Evolutionary conservation across 352 stramenopile species (phyloP).

Genomic region (Aphanomyces cochlioides): DNA sequence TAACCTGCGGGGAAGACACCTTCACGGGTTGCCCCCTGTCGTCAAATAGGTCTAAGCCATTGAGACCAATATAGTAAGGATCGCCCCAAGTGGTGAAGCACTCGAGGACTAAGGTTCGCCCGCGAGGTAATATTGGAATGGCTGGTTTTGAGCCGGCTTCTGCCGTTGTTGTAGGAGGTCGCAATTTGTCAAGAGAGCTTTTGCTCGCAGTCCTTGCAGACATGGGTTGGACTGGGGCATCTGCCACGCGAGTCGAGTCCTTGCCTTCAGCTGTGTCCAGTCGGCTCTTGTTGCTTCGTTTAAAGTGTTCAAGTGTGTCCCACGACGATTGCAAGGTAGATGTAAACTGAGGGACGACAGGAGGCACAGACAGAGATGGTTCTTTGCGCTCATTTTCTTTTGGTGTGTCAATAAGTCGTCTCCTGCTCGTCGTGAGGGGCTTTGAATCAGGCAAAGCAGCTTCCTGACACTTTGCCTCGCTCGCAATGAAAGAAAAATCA

Average conservation of each 20-base stretch:
- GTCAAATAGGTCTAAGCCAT: constrained; percentile 87
- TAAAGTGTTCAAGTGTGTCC: constrained; percentile 80
- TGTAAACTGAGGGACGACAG: not conserved
- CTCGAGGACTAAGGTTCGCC: constrained; percentile 58
- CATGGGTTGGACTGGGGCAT: not conserved
- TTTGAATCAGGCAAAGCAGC: too few relatives aligned
- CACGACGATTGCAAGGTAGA: constrained; percentile 37
- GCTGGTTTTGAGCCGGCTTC: not conserved
- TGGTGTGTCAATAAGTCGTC: too few relatives aligned
- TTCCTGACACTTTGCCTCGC: too few relatives aligned
- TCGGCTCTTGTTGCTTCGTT: constrained; percentile 62
- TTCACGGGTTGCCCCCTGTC: constrained; percentile 50
- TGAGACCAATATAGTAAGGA: constrained; percentile 85
- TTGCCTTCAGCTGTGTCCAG: constrained; percentile 30
- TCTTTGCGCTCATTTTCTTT: too few relatives aligned
- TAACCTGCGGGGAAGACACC: constrained; percentile 41
- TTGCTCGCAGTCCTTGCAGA: constrained; percentile 8
- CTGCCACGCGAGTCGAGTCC: too few relatives aligned
- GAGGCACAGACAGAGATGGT: not conserved
- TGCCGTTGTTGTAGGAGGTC: not conserved
- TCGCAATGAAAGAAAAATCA: too few relatives aligned
- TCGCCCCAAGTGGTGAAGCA: constrained; percentile 88
- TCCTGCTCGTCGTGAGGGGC: too few relatives aligned
- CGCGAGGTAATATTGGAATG: constrained; percentile 63
- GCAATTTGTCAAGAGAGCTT: not conserved